Base-by-base conservation (phyloP, 495 filamentous ascomycete genomes). In the Penicillium mononematosum region DNA sequence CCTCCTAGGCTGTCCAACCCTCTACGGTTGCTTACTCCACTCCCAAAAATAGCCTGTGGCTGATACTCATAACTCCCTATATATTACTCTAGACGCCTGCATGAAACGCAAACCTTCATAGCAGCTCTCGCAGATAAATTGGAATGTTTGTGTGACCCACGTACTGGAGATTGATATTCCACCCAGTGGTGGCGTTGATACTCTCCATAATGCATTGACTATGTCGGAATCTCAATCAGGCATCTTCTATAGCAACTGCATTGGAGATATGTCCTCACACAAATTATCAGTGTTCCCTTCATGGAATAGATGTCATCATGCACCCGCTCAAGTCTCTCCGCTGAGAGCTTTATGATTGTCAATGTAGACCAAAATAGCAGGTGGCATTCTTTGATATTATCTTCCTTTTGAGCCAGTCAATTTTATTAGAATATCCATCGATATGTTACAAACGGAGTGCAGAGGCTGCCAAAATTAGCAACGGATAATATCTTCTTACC, bases 41-140 rank as follows among this genome's bases (percentile, higher is more conserved):
- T 46, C 44, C 44, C 44, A 46, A 46, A 46, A 46, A 46, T 46
- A 46, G 24, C 44, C 44, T 29, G 44, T 46, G 44, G 44, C 44
- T 46, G 14, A 29, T n/a, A 27, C 44, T 10, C 1, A 12, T 10
- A 6, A 22, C 8, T 29, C 12, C 12, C 22, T 29, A 17, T 46
- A 46, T 46, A 27, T 16, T 27, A 27, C 24, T 27, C 24, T 10
- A 27, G 36, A 9, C n/a, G 11, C 43, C 43, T 45, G 11, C 22
- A 46, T 46, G 44, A 27, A 46, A 27, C n/a, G 16, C 2, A 6
- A 27, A 24, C 1, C 14, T 29, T 16, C 24, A 17, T 27, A 1
- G 24, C 24, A 9, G 4, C 24, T n/a, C 24, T 46, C 5, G 14
- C 14, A 4, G 2, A 17, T 16, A 27, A 10, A 5, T 39, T 9